Conservation (phyloP, 305 asterid genomes). For the Coffea humblotiana region DNA sequence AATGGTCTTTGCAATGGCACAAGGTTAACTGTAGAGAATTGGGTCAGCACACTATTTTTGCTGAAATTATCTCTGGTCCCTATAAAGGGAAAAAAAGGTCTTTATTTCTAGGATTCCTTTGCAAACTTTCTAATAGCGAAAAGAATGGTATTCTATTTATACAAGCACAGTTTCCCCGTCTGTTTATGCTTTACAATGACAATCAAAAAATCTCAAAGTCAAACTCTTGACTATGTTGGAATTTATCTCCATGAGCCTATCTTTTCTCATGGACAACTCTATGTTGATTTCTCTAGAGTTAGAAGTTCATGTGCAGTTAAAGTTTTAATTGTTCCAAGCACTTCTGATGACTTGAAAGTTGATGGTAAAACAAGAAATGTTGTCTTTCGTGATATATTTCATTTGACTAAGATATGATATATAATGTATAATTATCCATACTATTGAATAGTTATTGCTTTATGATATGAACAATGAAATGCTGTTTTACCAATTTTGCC, state of each 20-base stretch:
- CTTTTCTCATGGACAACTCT: neutral
- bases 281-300: too few species aligned
- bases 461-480: too few species aligned
- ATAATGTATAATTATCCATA: too few species aligned
- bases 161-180: neutral
- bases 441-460: too few species aligned
- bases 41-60: neutral
- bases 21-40: neutral
- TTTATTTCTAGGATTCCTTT: neutral
- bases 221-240: neutral
- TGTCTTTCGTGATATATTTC: too few species aligned
- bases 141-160: neutral
- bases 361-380: too few species aligned
- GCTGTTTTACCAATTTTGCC: too few species aligned
- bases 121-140: neutral
- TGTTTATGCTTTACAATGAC: neutral
- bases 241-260: neutral
- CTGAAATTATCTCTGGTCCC: neutral
- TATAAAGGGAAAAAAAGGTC: neutral
- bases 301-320: too few species aligned
- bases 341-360: too few species aligned
- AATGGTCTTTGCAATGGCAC: neutral
- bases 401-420: too few species aligned
- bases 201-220: neutral
- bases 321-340: too few species aligned